These are phyloP conservation scores for Juncus effusus DNA, from an alignment of 176 grass and related monocot genomes.

Conservation along the genomic window DNA sequence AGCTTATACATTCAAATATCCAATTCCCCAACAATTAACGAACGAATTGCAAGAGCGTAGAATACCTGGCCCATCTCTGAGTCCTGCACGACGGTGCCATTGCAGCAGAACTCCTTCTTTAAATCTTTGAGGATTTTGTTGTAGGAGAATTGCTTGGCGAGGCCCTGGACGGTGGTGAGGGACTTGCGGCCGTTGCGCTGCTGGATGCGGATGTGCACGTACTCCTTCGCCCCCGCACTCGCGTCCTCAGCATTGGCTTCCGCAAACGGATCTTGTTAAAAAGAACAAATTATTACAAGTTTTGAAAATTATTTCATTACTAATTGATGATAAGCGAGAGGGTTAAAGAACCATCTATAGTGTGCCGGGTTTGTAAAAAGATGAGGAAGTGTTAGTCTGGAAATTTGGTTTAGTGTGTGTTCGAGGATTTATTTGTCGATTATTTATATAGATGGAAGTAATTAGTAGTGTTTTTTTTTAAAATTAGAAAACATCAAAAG, in stretches of 20 bases:
- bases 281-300: no score
- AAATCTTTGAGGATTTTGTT: constrained; percentile 98
- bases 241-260: constrained; percentile 99
- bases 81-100: constrained; percentile 98
- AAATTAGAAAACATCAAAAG: no score
- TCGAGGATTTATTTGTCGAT: no score
- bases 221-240: constrained; percentile 88
- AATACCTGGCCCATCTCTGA: constrained; percentile 91
- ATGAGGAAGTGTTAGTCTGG: background rate
- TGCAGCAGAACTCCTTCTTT: constrained; percentile 99
- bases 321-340: no score
- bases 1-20: background rate
- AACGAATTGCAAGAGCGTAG: background rate
- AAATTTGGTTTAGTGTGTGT: no score
- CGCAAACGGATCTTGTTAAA: constrained; percentile 77
- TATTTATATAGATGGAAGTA: no score
- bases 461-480: no score
- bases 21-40: background rate
- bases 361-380: background rate
- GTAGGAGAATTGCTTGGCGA: constrained; percentile 93
- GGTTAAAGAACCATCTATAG: no score
- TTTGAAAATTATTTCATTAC: no score
- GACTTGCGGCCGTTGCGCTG: constrained; percentile 98
- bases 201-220: constrained; percentile 91
- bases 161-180: constrained; percentile 92